Conservation (phyloP, 345 rosid genomes). For the Eucalyptus pumila region DNA sequence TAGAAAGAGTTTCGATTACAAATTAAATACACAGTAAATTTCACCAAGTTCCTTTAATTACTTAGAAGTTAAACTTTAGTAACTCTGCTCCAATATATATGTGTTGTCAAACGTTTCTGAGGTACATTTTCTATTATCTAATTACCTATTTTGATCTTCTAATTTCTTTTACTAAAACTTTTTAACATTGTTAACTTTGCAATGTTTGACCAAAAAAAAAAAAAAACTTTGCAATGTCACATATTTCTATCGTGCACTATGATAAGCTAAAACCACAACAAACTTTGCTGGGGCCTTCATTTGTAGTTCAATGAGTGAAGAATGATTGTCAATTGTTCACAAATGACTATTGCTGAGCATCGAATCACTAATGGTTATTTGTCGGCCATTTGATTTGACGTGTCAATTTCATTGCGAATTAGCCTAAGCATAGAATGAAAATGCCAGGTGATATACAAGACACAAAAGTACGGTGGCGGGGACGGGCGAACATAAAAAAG, state of each 20-base stretch:
- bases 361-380: fast-evolving
- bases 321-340: not conserved
- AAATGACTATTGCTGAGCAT: fast-evolving
- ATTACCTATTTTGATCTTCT: not conserved
- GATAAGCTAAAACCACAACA: not conserved
- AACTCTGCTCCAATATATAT: too few species aligned
- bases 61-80: too few species aligned
- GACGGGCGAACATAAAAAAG: not conserved
- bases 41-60: not conserved
- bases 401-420: too few species aligned
- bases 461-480: not conserved
- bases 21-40: too few species aligned
- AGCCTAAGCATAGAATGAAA: not conserved
- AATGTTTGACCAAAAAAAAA: not conserved
- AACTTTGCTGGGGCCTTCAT: not conserved
- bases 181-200: not conserved
- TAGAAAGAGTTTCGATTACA: not conserved
- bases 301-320: not conserved
- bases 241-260: fast-evolving
- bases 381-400: too few species aligned
- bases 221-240: not conserved
- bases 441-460: not conserved
- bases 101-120: fast-evolving
- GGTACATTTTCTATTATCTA: not conserved
- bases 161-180: not conserved